Percentiles rank a stretch among this genome's conserved stretches.
These are phyloP conservation scores for Pseudogymnoascus verrucosus DNA, from an alignment of 2,329 filamentous ascomycete genomes.

Conservation along the genomic window DNA sequence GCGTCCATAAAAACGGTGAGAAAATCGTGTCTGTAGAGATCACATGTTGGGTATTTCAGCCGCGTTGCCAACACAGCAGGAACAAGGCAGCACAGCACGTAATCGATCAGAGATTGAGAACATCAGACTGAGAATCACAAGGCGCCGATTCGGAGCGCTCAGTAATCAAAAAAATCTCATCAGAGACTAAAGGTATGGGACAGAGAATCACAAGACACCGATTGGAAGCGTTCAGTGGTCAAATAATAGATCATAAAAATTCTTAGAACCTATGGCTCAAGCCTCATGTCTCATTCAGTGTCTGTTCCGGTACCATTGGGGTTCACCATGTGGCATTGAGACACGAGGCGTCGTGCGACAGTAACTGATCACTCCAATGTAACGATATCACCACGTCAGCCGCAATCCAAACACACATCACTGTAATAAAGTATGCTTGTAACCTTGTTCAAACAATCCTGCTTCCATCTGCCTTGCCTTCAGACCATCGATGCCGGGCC, in stretches of 20 bases:
- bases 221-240: neutral
- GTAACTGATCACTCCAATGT: neutral
- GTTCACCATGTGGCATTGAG: neutral
- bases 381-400: neutral
- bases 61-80: neutral
- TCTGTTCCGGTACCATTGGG: neutral
- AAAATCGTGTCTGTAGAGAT: neutral
- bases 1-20: neutral
- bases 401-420: neutral
- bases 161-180: neutral
- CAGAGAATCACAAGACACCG: neutral
- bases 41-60: neutral
- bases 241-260: conserved; percentile 3
- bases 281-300: neutral
- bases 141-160: neutral
- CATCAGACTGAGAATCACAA: conserved; percentile 3
- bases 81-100: neutral
- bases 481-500: neutral
- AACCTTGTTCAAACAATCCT: neutral
- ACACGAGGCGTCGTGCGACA: neutral
- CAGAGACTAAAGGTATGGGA: no score
- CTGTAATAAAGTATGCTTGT: neutral
- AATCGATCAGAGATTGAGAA: neutral
- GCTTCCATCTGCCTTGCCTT: neutral
- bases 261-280: conserved; percentile 5